Conservation (phyloP, 2,329 filamentous ascomycete genomes). For the Capronia coronata region DNA sequence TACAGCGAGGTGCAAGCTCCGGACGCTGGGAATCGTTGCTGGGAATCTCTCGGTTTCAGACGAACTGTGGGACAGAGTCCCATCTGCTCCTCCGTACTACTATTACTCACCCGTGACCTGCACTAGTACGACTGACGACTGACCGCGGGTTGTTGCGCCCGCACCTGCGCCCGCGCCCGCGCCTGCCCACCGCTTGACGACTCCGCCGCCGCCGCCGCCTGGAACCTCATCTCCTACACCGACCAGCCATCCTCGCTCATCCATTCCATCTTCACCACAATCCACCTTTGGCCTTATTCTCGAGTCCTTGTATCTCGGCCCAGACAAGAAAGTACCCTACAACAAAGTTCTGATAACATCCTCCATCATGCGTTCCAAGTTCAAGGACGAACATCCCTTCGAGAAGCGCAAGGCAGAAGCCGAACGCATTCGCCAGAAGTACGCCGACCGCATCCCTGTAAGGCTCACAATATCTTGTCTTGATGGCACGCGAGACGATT, state of each 20-base stretch:
- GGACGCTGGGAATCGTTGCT: too few species aligned
- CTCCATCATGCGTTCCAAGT: constrained; percentile 82
- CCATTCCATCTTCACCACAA: constrained; percentile 14
- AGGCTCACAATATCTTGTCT: constrained; percentile 38
- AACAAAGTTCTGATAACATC: constrained; percentile 20
- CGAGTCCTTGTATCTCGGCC: constrained; percentile 16
- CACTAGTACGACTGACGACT: too few species aligned
- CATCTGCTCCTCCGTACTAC: background rate
- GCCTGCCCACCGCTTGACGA: constrained; percentile 3
- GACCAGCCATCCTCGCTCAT: constrained; percentile 26
- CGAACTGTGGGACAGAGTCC: too few species aligned
- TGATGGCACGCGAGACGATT: background rate
- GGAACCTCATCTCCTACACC: constrained; percentile 23
- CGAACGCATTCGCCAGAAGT: constrained; percentile 98
- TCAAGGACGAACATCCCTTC: constrained; percentile 99
- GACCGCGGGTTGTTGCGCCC: constrained; percentile 1
- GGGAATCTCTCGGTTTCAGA: too few species aligned
- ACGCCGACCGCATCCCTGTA: constrained; percentile 96
- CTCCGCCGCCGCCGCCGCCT: constrained; percentile 1
- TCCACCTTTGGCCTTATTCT: constrained; percentile 12
- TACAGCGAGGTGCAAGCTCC: too few species aligned
- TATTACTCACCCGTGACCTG: background rate
- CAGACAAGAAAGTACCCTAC: background rate
- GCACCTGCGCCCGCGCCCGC: constrained; percentile 17
- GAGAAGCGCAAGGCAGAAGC: constrained; percentile 99